Evolutionary conservation across 768 basidiomycete species (phyloP).

Genomic region (Pholiota microspora): DNA sequence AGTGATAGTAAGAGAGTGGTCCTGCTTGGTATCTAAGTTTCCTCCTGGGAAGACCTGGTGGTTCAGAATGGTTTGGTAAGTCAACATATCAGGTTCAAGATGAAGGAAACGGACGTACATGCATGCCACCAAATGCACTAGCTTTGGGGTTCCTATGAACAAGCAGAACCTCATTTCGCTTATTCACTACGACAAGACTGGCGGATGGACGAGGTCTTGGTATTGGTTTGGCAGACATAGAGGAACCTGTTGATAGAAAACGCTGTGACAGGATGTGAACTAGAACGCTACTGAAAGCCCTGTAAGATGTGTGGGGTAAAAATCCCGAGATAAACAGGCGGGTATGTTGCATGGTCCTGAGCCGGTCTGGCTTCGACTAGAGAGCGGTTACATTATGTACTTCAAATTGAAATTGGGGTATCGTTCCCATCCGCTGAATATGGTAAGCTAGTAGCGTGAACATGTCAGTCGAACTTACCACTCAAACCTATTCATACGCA

Average conservation of each 20-base stretch:
- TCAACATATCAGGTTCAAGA: not conserved
- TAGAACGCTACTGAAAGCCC: not conserved
- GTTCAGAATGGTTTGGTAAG: not conserved
- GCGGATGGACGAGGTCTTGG: conserved; percentile 58
- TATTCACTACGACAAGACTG: conserved; percentile 64
- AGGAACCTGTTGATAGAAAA: conserved; percentile 10
- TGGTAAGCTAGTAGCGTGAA: not conserved
- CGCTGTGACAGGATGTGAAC: not conserved
- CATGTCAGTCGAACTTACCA: not conserved
- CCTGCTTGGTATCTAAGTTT: conserved; percentile 61
- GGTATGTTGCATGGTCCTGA: conserved; percentile 13
- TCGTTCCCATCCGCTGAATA: conserved; percentile 1
- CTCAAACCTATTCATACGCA: not conserved
- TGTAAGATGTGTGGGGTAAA: conserved; percentile 1
- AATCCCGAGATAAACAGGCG: not conserved
- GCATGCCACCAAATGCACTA: conserved; percentile 61
- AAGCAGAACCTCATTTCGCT: conserved; percentile 64
- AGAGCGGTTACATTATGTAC: not conserved
- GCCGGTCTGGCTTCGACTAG: conserved; percentile 8
- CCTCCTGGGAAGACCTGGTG: conserved; percentile 78
- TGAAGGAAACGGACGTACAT: conserved; percentile 41
- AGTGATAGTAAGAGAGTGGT: conserved; percentile 53
- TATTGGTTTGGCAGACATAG: not conserved
- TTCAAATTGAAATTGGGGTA: not conserved
- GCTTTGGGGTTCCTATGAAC: conserved; percentile 70